Conservation (phyloP, 1,284 basidiomycete species). For the Puccinia coronata region DNA sequence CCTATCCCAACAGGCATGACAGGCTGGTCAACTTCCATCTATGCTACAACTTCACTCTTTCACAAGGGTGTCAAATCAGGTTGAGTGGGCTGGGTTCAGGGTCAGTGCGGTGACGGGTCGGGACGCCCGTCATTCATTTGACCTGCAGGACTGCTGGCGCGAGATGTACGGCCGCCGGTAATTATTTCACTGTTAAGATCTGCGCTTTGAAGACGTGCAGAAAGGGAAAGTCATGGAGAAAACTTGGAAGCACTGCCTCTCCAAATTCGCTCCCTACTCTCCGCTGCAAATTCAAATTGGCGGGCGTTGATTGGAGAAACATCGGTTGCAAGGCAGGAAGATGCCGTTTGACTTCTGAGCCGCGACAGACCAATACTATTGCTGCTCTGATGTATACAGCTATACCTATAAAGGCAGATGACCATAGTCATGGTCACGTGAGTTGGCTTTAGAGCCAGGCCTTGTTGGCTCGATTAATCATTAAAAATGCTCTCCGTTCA, state of each 20-base stretch:
- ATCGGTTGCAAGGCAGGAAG: slow-evolving; percentile 9
- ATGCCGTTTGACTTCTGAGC: slow-evolving; percentile 14
- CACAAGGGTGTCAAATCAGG: no score
- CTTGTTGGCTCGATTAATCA: not conserved
- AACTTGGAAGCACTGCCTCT: not conserved
- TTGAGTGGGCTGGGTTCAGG: slow-evolving; percentile 6
- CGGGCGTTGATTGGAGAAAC: not conserved
- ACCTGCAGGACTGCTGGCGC: slow-evolving; percentile 27
- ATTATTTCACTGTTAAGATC: slow-evolving; percentile 43
- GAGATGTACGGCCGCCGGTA: slow-evolving; percentile 35
- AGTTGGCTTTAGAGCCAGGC: slow-evolving; percentile 14
- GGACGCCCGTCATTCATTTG: slow-evolving; percentile 6
- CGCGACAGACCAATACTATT: slow-evolving; percentile 4
- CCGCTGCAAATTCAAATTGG: not conserved
- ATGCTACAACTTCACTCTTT: no score
- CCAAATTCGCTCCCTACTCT: not conserved
- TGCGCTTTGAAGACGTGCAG: slow-evolving; percentile 43
- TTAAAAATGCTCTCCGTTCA: not conserved
- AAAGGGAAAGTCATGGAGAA: slow-evolving; percentile 8
- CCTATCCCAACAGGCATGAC: no score
- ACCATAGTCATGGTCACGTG: slow-evolving; percentile 10
- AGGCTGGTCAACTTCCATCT: no score
- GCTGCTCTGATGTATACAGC: not conserved
- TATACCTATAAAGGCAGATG: slow-evolving; percentile 14
- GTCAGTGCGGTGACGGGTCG: slow-evolving; percentile 10